Conservation (phyloP, 805 yeast genomes). For the Spathaspora gorwiae region DNA sequence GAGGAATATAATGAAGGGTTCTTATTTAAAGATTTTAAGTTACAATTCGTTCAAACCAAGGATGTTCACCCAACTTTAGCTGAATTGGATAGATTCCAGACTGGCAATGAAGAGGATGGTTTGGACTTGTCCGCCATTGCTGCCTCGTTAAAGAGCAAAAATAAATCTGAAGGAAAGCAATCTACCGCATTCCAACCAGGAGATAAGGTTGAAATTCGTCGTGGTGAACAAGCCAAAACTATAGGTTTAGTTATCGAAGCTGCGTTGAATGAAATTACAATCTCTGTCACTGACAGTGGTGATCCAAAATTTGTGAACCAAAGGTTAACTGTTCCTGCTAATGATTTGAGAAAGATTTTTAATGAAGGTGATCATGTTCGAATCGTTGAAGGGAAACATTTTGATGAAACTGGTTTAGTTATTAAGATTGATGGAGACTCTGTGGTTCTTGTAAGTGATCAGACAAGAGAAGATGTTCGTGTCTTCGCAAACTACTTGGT, state of each 20-base stretch:
- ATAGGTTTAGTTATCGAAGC: slow-evolving; percentile 74
- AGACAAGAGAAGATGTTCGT: slow-evolving; percentile 80
- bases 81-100: slow-evolving; percentile 77
- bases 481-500: slow-evolving; percentile 90
- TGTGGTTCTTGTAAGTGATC: slow-evolving; percentile 85
- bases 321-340: slow-evolving; percentile 74
- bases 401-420: slow-evolving; percentile 93
- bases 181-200: slow-evolving; percentile 74
- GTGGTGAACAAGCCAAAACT: slow-evolving; percentile 92
- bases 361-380: slow-evolving; percentile 92
- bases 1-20: slow-evolving; percentile 91
- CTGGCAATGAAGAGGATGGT: slow-evolving; percentile 76
- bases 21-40: slow-evolving; percentile 77
- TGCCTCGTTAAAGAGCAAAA: slow-evolving; percentile 65
- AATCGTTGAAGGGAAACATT: slow-evolving; percentile 84
- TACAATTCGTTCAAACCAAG: slow-evolving; percentile 75
- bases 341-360: slow-evolving; percentile 80
- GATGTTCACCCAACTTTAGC: slow-evolving; percentile 82
- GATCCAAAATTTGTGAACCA: slow-evolving; percentile 54
- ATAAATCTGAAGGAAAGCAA: slow-evolving; percentile 19
- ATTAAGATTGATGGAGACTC: slow-evolving; percentile 77
- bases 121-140: slow-evolving; percentile 84
- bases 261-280: slow-evolving; percentile 49
- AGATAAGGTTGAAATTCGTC: slow-evolving; percentile 84
- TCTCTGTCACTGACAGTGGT: slow-evolving; percentile 48